Evolutionary conservation across 805 yeast genomes (phyloP), one percentile per base, ranked within the genome.

Genomic region (Nakazawaea wyomingensis): DNA sequence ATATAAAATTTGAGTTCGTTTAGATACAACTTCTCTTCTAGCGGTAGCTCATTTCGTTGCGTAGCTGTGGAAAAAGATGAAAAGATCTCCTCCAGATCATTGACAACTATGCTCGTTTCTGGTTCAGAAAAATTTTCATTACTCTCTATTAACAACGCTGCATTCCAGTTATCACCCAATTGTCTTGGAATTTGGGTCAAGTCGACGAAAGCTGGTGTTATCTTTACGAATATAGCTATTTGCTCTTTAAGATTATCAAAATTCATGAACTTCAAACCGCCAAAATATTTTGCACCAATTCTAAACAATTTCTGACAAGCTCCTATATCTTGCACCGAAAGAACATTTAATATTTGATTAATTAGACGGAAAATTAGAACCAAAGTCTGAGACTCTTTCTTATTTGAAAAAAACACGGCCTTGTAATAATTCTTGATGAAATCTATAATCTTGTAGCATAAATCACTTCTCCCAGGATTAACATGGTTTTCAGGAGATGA

Each of bases 201-300:
- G 30, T 54, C 48, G 3, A 78, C 50, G 43, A 67, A 66, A 5
- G 68, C 66, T 17, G 73, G 54, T 1, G 69, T 58, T n/a, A 77
- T 42, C 37, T 77, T 66, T 8, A 71, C 52, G 47, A 80, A 76
- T 3, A 70, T 50, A 4, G 65, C 49, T 10, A 76, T 48, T 50
- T 78, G 80, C 11, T 61, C 60, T 37, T 63, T 68, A 3, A 78
- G 47, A 0, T 62, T 53, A 2, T 65, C 72, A 50, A 66, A 68
- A 8, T 69, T 67, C 1, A 79, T 61, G 9, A 62, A 52, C 16
- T 64, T 56, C n/a, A 72, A 55, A 20, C 52, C 55, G 2, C 67
- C 45, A 3, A 68, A 50, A 13, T 66, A 56, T 10, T 50, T 55
- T 21, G 72, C 46, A 0, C 79, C 76, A 1, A 70, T 33, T 31